These are phyloP conservation scores for Cyanophora paradoxa DNA, from an alignment of 78 protist genomes.

Conservation along the genomic window DNA sequence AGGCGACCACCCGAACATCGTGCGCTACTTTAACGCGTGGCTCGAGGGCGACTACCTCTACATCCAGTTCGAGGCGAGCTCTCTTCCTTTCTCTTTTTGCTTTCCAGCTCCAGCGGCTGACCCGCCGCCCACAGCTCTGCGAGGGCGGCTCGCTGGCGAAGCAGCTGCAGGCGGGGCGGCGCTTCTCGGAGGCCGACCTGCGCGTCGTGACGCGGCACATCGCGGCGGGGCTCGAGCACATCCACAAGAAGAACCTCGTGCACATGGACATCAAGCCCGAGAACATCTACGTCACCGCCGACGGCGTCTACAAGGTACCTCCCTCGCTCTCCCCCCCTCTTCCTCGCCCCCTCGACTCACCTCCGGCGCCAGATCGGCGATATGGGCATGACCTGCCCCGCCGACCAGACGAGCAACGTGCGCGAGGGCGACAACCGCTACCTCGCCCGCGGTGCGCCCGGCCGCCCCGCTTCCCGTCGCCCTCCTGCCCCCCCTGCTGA, in stretches of 20 bases:
- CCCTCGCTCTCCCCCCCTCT: not conserved
- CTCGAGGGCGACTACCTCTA: conserved; percentile 17
- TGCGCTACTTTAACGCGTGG: conserved; percentile 38
- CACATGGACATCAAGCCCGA: conserved; percentile 40
- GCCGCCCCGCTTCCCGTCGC: too few species aligned
- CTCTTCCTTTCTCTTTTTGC: too few species aligned
- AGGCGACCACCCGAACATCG: conserved; percentile 9
- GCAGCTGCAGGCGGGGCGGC: not conserved
- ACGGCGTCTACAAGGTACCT: not conserved
- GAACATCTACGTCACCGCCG: conserved; percentile 21
- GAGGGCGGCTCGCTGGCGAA: not conserved
- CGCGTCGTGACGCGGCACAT: not conserved
- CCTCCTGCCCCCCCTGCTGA: too few species aligned
- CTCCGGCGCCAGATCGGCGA: conserved; percentile 27
- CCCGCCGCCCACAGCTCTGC: not conserved
- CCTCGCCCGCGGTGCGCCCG: too few species aligned
- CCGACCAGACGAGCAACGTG: not conserved
- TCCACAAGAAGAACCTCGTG: conserved; percentile 4
- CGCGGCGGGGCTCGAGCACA: not conserved
- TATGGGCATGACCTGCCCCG: conserved; percentile 15
- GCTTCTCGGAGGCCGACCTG: not conserved
- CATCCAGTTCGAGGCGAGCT: conserved; percentile 42
- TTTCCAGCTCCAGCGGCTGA: conserved; percentile 27
- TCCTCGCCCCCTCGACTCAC: not conserved
- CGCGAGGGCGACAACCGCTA: not conserved